Evolutionary conservation across 148 eudicot species (phyloP), one percentile per base, ranked within the genome.

Genomic region (Gaultheria prostrata): DNA sequence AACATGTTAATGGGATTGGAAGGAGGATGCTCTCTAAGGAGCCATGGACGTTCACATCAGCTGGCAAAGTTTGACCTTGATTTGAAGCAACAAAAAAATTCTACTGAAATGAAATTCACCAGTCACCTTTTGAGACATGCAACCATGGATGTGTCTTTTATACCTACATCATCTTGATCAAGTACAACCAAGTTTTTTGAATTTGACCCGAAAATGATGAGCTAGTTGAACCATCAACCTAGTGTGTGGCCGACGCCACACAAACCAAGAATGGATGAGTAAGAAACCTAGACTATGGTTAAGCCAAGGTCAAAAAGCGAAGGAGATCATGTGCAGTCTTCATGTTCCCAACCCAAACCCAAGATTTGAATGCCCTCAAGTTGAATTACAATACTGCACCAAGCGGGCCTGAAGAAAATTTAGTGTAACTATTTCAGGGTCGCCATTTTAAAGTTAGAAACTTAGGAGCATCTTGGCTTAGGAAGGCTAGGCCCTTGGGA

Each of bases 1-100:
- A 67, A 30, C 18, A 14, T 12, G 18, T 67, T 67, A 28, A 35
- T 67, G 76, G 46, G 76, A 71, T 3, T 17, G 4, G n/a, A 71
- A 32, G n/a, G 76, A 71, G 46, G 76, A 71, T 71, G 76, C n/a
- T 32, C 76, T 71, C 39, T 28, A 30, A 67, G 76, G 46, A 8
- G 35, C 43, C 46, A 71, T 7, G 18, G 35, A 13, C 15, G 39
- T 67, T 67, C 6, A 67, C 72, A 67, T 28, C 14, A 8, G 71
- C 71, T 70, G 12, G n/a, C 48, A 71, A 32, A 35, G 76, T 35
- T 4, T 35, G 11, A 35, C 48, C 48, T 35, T 32, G 46, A 32
- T 5, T 14, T 30, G 43, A 69, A 69, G 43, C 75, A 32, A 12
- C 75, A 21, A 33, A 21, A 33, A 33, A 15, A 32, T 35, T 14